These are phyloP conservation scores for Lipomyces starkeyi DNA, from an alignment of 805 yeast genomes.

Conservation along the genomic window DNA sequence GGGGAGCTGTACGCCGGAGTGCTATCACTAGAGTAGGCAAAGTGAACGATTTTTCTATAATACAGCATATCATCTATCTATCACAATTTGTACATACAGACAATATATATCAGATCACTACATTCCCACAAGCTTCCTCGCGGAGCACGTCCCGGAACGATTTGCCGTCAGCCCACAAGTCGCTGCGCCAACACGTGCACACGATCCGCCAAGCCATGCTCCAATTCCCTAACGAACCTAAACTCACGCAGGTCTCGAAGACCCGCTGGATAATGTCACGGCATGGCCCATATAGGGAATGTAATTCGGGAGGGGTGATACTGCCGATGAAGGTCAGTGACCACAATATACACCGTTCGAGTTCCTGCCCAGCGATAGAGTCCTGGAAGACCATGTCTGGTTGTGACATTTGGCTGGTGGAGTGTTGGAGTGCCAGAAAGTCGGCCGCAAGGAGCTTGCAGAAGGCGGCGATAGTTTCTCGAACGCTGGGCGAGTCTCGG, in stretches of 20 bases:
- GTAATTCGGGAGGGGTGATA: conserved; percentile 6
- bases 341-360: conserved; percentile 20
- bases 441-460: neutral
- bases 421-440: too few species aligned
- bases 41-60: too few species aligned
- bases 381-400: too few species aligned
- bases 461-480: too few species aligned
- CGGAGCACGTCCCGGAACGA: conserved; percentile 23
- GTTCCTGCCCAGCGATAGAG: conserved; percentile 18
- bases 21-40: neutral
- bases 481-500: neutral
- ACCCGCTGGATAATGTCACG: conserved; percentile 13
- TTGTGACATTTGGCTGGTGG: neutral
- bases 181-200: conserved; percentile 17
- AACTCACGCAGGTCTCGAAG: conserved; percentile 11
- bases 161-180: conserved; percentile 14
- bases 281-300: conserved; percentile 3
- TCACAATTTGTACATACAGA: neutral
- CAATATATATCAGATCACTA: neutral
- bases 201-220: conserved; percentile 22
- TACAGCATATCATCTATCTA: neutral
- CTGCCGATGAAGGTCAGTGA: conserved; percentile 20
- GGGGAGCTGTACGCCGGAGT: neutral
- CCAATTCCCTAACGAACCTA: conserved; percentile 26
- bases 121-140: neutral